These are phyloP conservation scores for Oxyria digyna DNA, from an alignment of 148 eudicot species.

Conservation along the genomic window DNA sequence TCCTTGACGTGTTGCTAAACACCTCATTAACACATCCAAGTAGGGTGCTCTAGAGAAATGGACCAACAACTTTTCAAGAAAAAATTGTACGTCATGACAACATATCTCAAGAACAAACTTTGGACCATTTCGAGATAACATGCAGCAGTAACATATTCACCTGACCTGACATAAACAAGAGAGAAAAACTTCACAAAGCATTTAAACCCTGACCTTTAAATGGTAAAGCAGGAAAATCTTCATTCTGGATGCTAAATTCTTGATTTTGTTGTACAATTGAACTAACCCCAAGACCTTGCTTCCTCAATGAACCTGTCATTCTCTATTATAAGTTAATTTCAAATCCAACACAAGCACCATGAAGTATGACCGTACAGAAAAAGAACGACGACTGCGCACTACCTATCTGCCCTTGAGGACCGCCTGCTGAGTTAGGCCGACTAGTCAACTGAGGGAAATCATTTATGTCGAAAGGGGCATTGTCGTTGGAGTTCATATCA, in stretches of 20 bases:
- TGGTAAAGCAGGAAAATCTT: constrained; percentile 98
- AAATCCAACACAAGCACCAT: constrained; percentile 10
- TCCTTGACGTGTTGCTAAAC: background rate
- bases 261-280: constrained; percentile 94
- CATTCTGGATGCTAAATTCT: constrained; percentile 96
- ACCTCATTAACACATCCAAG: background rate
- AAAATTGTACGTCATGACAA: background rate
- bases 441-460: constrained; percentile 91
- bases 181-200: background rate
- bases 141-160: background rate
- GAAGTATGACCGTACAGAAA: background rate
- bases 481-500: constrained; percentile 74
- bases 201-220: constrained; percentile 48
- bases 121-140: background rate
- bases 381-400: constrained; percentile 10
- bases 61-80: background rate
- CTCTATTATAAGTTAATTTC: constrained; percentile 11
- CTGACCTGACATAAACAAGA: constrained; percentile 1
- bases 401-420: constrained; percentile 96
- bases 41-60: background rate
- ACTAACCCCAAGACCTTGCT: constrained; percentile 88
- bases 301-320: constrained; percentile 70
- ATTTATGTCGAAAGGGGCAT: constrained; percentile 83
- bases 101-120: background rate
- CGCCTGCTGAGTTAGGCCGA: constrained; percentile 94